Evolutionary conservation across 352 stramenopile genomes (phyloP), one percentile per base, ranked within the genome.

Genomic region (Phytophthora vignae): DNA sequence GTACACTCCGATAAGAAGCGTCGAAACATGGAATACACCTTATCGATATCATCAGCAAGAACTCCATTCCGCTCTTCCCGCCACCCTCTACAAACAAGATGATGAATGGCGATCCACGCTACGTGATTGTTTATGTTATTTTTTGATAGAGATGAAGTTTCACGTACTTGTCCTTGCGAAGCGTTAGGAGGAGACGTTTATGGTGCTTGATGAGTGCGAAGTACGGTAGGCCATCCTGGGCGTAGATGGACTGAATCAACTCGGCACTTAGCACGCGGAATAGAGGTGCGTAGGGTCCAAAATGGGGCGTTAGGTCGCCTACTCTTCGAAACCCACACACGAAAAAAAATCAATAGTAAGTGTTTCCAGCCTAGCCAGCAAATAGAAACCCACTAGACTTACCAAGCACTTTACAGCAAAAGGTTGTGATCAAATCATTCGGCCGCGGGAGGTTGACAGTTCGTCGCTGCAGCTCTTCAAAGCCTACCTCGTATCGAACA

Each of bases 151-250:
- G 25, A 44, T 21, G 25, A 73, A 40, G 33, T 33, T 64, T 55
- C 14, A 80, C 75, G 60, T 65, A 90, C 80, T 82, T 79, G 33
- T 92, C 77, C 19, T 76, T 78, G 31, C 69, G 79, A 8, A 90
- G 78, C 3, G 73, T 80, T n/a, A 79, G 49, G 29, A 91, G 73
- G 9, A 91, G 67, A 8, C 74, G 78, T 25, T 87, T 87, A 36
- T 92, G 81, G 59, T 88, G 76, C 53, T 92, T 90, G 3, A 88
- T 83, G 12, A 88, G 73, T 14, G 85, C 77, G 67, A 92, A 94
- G 62, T 92, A 94, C 27, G 85, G 77, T 4, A 89, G 15, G 1
- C 64, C 55, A 9, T 71, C 60, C 0, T 49, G 68, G 4, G 74
- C 64, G 75, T 92, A 92, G 19, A 87, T 83, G 1, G 83, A 75